A percentile compares a stretch with the other conserved stretches of the same genome.
Conservation (phyloP, 306 rosid genomes). For the Dalbergia oliveri region DNA sequence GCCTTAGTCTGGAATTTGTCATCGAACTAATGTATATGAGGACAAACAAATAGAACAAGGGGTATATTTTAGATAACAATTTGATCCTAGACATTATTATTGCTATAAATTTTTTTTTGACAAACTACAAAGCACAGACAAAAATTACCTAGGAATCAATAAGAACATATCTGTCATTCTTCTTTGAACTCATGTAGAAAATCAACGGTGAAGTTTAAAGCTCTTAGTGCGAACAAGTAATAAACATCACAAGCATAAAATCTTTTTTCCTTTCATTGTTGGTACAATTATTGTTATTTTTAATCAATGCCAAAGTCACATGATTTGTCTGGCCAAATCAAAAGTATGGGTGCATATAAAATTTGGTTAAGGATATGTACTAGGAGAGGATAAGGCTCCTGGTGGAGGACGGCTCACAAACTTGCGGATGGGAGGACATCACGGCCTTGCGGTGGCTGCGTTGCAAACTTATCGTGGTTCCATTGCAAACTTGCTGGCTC, state of each 20-base stretch:
- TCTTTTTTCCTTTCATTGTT: background rate
- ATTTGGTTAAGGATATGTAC: background rate
- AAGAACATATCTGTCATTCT: slow-evolving; percentile 15
- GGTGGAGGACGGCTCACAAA: no score
- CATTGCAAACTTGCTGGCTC: no score
- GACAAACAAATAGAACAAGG: slow-evolving; percentile 1
- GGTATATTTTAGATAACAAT: slow-evolving; percentile 16
- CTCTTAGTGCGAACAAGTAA: slow-evolving; percentile 7
- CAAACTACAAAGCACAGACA: background rate
- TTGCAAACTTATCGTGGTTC: no score
- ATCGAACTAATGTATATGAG: slow-evolving; percentile 1
- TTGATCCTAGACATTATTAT: slow-evolving; percentile 16
- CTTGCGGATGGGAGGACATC: no score
- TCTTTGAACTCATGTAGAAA: background rate
- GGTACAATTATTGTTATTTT: slow-evolving; percentile 22
- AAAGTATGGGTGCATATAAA: background rate
- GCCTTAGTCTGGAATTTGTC: slow-evolving; percentile 37
- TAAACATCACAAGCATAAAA: slow-evolving; percentile 32
- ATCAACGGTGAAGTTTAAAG: slow-evolving; percentile 13
- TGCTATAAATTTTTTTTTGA: slow-evolving; percentile 12
- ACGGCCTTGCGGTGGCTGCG: no score
- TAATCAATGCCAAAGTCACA: slow-evolving; percentile 2
- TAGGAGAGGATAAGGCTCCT: no score
- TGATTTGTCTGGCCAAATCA: background rate
- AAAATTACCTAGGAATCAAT: slow-evolving; percentile 5